Conservation (phyloP, 1,139 yeast species). For the Candida sp. region DNA sequence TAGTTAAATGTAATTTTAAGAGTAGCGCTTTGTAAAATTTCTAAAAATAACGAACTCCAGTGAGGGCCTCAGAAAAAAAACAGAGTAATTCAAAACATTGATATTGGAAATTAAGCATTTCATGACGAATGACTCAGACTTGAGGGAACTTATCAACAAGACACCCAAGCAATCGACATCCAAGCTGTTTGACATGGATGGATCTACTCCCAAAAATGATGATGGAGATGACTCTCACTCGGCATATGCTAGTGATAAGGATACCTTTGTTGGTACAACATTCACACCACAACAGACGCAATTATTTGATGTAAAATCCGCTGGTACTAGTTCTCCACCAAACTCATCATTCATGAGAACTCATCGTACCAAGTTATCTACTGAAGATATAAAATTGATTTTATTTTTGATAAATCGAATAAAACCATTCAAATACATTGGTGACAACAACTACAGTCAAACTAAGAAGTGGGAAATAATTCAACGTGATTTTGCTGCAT, state of each 20-base stretch:
- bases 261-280: neutral
- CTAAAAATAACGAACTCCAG: neutral
- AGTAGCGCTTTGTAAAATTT: no score
- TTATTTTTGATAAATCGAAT: conserved; percentile 26
- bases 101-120: neutral
- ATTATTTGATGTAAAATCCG: neutral
- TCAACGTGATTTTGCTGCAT: conserved; percentile 21
- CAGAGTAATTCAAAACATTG: neutral
- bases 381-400: conserved; percentile 26
- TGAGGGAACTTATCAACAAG: neutral
- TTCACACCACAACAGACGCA: neutral
- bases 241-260: neutral
- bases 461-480: conserved; percentile 36
- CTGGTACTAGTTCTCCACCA: neutral
- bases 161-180: neutral
- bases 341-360: conserved; percentile 1
- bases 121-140: neutral
- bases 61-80: neutral
- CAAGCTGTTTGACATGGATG: neutral
- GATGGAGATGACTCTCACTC: neutral
- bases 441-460: conserved; percentile 30
- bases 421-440: conserved; percentile 37
- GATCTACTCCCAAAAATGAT: neutral
- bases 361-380: conserved; percentile 24
- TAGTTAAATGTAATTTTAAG: neutral